phyloP scores from a whole-genome alignment of 2,329 filamentous ascomycete species.

The Ophiosphaerella narmari region DNA sequence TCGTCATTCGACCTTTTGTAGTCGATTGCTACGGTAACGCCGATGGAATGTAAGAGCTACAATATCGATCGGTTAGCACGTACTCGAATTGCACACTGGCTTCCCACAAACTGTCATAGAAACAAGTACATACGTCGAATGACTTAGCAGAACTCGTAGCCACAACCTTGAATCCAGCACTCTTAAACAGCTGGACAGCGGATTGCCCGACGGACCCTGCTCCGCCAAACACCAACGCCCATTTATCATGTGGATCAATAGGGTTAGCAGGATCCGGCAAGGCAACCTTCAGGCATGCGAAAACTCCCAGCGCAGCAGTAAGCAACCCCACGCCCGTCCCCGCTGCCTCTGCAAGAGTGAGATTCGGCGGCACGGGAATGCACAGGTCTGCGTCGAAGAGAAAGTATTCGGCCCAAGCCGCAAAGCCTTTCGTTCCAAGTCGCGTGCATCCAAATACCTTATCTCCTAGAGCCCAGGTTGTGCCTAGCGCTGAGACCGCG shows the following conservation, averaged over 20 bases:
- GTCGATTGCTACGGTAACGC: conserved; percentile 34
- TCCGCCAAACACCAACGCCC: conserved; percentile 42
- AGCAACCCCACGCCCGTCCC: conserved; percentile 30
- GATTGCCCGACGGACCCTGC: conserved; percentile 39
- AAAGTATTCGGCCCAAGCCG: conserved; percentile 34
- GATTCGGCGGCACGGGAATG: conserved; percentile 35
- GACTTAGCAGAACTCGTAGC: conserved; percentile 38
- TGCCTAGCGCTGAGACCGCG: conserved; percentile 19
- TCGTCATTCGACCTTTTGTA: conserved; percentile 35
- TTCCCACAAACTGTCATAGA: too few relatives aligned
- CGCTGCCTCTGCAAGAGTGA: conserved; percentile 34
- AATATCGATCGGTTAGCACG: too few relatives aligned
- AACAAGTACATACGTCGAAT: conserved; percentile 17
- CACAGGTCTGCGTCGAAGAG: conserved; percentile 37
- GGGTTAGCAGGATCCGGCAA: conserved; percentile 16
- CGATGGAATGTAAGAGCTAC: conserved; percentile 33
- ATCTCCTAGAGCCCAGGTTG: conserved; percentile 35
- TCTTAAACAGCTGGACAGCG: conserved; percentile 37
- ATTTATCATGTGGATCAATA: conserved; percentile 24
- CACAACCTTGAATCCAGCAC: conserved; percentile 37
- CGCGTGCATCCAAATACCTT: conserved; percentile 39
- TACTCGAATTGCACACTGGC: too few relatives aligned
- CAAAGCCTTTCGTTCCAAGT: conserved; percentile 27
- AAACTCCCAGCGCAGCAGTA: conserved; percentile 18
- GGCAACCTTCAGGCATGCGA: conserved; percentile 12